Evolutionary conservation across 257 asterid species (phyloP).

Genomic region (Misopates orontium): DNA sequence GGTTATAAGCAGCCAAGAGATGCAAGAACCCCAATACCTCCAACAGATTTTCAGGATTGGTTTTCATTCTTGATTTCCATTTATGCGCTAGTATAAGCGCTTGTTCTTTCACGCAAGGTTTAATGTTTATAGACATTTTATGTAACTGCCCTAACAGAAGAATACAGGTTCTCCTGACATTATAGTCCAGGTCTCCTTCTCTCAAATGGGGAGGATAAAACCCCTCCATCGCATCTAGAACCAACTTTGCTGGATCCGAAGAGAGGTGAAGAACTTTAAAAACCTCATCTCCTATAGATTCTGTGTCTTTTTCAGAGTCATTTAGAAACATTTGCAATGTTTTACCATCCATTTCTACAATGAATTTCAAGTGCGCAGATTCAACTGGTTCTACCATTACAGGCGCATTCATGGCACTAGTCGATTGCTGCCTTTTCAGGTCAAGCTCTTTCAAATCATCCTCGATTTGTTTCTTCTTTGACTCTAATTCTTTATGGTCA

Average conservation of each 20-base stretch:
- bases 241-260: slow-evolving; percentile 50
- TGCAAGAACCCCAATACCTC: slow-evolving; percentile 48
- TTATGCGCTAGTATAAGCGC: slow-evolving; percentile 42
- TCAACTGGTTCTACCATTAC: slow-evolving; percentile 26
- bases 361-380: slow-evolving; percentile 13
- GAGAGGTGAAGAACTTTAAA: slow-evolving; percentile 35
- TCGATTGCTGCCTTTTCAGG: slow-evolving; percentile 25
- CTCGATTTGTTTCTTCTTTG: slow-evolving; percentile 12
- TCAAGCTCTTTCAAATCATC: slow-evolving; percentile 16
- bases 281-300: slow-evolving; percentile 35
- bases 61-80: slow-evolving; percentile 42
- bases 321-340: slow-evolving; percentile 30
- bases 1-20: slow-evolving; percentile 43
- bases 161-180: slow-evolving; percentile 28
- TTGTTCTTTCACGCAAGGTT: slow-evolving; percentile 31
- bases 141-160: slow-evolving; percentile 41
- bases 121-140: slow-evolving; percentile 38
- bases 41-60: slow-evolving; percentile 28
- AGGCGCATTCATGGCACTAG: slow-evolving; percentile 10
- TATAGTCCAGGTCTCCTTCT: slow-evolving; percentile 28
- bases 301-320: slow-evolving; percentile 32
- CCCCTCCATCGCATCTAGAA: slow-evolving; percentile 39
- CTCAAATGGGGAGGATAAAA: slow-evolving; percentile 32
- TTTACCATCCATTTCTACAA: slow-evolving; percentile 24
- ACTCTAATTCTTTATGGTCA: slow-evolving; percentile 25